Base-by-base conservation (phyloP, 2,329 filamentous ascomycete genomes). In the Penicillium sp. region DNA sequence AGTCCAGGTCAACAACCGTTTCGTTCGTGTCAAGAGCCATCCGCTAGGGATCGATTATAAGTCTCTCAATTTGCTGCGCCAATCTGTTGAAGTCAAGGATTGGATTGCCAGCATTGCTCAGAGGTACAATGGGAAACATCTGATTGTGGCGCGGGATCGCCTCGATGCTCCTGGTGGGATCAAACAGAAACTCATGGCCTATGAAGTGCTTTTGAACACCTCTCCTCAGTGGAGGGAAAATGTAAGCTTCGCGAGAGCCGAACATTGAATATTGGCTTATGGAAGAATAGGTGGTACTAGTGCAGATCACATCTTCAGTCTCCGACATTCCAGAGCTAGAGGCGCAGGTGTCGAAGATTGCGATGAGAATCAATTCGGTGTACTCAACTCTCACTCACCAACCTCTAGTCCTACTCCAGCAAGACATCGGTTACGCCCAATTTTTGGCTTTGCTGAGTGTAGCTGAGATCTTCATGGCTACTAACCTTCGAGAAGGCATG, bases 401-500 rank as follows among this genome's bases (percentile, higher is more conserved):
- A 64, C 93, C 93, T 1, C 83, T 97, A 9, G 89, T 96, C 7
- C 94, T 96, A 68, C 78, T 97, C 42, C 90, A 93, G 72, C 92
- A 97, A 71, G 93, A 97, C 63, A 96, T 97, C 58, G 87, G 89
- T 54, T 96, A 95, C 65, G 81, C 89, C 0, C 91, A 97, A 68
- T 97, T 96, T 63, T 80, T 97, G n/a, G 92, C 92, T 1, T 79
- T 97, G 2, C 79, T 97, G 46, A 91, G 89, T 3, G 87, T 94
- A 42, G 92, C 93, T 1, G 91, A 97, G 70, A 87, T 88, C 1
- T 80, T 97, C 44, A 93, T 96, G 84, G 92, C 97, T 65, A 95
- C 92, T 3, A 94, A 90, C 65, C 86, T 97, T 64, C 90, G 93
- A 44, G 93, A 97, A 70, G 93, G 93, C 59, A 97, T 97, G 93